Percentiles rank a stretch among this genome's conserved stretches.
These are phyloP conservation scores for Plasmopara viticola DNA, from an alignment of 352 stramenopile genomes.

Conservation along the genomic window DNA sequence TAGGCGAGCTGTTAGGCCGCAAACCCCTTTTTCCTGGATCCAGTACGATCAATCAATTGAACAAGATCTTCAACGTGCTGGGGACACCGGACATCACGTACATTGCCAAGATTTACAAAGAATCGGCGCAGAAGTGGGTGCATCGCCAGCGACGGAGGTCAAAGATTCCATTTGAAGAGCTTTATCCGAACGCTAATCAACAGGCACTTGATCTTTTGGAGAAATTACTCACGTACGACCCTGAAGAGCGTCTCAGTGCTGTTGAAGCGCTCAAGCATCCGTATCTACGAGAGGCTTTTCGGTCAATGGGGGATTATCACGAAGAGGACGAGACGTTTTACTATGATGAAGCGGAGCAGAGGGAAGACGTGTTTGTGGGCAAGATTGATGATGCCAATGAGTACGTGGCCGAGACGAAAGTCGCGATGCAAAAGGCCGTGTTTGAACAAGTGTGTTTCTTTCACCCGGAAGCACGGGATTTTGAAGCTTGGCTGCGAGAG, in stretches of 20 bases:
- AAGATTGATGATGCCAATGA: constrained; percentile 72
- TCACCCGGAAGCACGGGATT: constrained; percentile 58
- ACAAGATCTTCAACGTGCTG: constrained; percentile 94
- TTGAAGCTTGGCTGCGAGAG: constrained; percentile 47
- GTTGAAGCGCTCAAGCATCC: constrained; percentile 93
- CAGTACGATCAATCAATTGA: constrained; percentile 95
- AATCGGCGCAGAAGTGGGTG: constrained; percentile 63
- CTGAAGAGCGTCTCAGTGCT: constrained; percentile 70
- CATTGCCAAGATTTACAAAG: constrained; percentile 59
- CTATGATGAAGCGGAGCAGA: constrained; percentile 47
- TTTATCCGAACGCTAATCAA: constrained; percentile 71
- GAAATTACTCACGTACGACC: constrained; percentile 67
- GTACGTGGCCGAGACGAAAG: constrained; percentile 47
- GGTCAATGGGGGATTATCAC: constrained; percentile 25
- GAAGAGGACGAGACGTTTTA: constrained; percentile 16
- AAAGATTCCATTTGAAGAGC: constrained; percentile 58
- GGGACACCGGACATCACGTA: constrained; percentile 77
- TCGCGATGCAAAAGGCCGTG: constrained; percentile 70
- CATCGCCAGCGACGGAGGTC: constrained; percentile 49
- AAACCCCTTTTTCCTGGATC: constrained; percentile 94
- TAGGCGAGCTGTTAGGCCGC: constrained; percentile 93
- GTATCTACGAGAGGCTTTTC: constrained; percentile 82
- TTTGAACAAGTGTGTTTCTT: constrained; percentile 78
- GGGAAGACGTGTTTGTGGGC: constrained; percentile 57
- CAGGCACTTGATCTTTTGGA: constrained; percentile 65